Evolutionary conservation across 768 basidiomycete genomes (phyloP).

Genomic region (Russula ochroleuca): DNA sequence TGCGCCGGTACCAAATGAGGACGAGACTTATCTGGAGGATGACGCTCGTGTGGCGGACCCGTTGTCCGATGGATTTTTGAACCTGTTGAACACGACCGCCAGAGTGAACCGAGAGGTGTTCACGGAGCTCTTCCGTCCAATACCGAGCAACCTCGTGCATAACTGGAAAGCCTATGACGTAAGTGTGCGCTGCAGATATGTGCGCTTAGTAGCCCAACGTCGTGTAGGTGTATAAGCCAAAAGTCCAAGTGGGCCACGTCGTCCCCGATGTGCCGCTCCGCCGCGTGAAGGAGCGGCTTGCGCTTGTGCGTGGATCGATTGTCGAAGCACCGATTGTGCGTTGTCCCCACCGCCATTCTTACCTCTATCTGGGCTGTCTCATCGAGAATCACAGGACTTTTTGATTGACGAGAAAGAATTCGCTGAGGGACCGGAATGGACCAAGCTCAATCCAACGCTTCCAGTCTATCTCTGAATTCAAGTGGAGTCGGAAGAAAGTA

Average conservation of each 20-base stretch:
- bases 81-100: slow-evolving; percentile 68
- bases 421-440: slow-evolving; percentile 67
- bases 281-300: slow-evolving; percentile 72
- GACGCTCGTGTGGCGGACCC: slow-evolving; percentile 77
- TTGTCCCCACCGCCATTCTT: slow-evolving; percentile 5
- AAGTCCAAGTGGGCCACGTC: slow-evolving; percentile 78
- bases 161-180: slow-evolving; percentile 78
- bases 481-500: not conserved
- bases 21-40: slow-evolving; percentile 54
- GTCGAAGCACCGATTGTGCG: slow-evolving; percentile 70
- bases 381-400: slow-evolving; percentile 56
- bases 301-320: slow-evolving; percentile 62
- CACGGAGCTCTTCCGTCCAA: slow-evolving; percentile 80
- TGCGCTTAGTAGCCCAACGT: not conserved
- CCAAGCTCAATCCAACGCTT: slow-evolving; percentile 66
- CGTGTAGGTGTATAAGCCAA: slow-evolving; percentile 63
- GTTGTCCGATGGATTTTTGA: slow-evolving; percentile 53
- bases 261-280: slow-evolving; percentile 59
- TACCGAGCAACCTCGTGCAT: slow-evolving; percentile 78
- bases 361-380: not conserved
- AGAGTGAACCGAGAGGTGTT: slow-evolving; percentile 79
- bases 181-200: not conserved
- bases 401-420: slow-evolving; percentile 75
- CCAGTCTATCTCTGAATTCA: slow-evolving; percentile 65
- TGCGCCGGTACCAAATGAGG: slow-evolving; percentile 64